Conservation (phyloP, 2,329 filamentous ascomycete species). For the Alternaria arbusti region DNA sequence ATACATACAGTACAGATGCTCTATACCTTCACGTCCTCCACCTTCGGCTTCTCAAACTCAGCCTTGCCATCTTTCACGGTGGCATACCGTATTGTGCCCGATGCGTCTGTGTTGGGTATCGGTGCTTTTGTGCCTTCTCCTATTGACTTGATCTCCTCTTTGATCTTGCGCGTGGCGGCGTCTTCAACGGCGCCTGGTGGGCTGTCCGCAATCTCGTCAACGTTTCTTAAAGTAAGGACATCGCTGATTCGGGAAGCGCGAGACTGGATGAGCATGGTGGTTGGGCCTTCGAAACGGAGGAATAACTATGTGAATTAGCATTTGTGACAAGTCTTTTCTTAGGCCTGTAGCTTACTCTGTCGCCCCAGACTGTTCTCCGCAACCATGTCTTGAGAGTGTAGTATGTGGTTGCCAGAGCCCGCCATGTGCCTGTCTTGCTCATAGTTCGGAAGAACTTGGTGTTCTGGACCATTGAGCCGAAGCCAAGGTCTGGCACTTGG, state of each 20-base stretch:
- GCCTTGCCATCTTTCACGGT: conserved; percentile 38
- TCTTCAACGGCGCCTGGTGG: conserved; percentile 73
- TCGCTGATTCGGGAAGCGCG: conserved; percentile 81
- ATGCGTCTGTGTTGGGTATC: conserved; percentile 20
- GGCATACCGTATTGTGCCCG: conserved; percentile 30
- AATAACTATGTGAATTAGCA: conserved; percentile 65
- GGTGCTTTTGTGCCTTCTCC: conserved; percentile 24
- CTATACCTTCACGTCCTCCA: conserved; percentile 8
- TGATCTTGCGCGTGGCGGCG: conserved; percentile 52
- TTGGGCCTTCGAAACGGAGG: conserved; percentile 85
- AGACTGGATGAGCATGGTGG: conserved; percentile 85
- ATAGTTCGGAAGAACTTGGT: conserved; percentile 76
- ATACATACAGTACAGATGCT: conserved; percentile 20
- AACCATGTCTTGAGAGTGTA: conserved; percentile 77
- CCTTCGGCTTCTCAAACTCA: conserved; percentile 26
- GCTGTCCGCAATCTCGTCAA: conserved; percentile 88
- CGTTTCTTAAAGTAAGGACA: conserved; percentile 75
- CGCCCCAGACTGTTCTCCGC: conserved; percentile 88
- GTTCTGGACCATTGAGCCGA: conserved; percentile 70
- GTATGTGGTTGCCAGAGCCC: conserved; percentile 66
- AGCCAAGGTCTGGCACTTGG: conserved; percentile 74
- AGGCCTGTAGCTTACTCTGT: conserved; percentile 63
- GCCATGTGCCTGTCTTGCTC: conserved; percentile 75
- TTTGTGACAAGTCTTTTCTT: background rate
- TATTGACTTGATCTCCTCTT: conserved; percentile 46